These are phyloP conservation scores for Laburnicola sp. DNA, from an alignment of 2,329 filamentous ascomycete species.

Conservation along the genomic window DNA sequence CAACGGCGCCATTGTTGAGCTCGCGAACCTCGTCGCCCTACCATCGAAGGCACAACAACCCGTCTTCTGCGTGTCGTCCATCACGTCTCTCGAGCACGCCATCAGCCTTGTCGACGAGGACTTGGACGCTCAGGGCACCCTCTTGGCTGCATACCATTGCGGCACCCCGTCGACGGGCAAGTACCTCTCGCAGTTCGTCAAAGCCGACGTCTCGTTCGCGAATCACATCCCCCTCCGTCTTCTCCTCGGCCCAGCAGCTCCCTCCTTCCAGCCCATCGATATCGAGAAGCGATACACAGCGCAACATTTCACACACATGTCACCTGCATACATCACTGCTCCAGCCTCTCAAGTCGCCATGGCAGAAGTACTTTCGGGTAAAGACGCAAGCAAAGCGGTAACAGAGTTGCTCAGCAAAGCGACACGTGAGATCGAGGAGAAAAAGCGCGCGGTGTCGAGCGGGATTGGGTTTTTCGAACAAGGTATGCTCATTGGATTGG, in stretches of 20 bases:
- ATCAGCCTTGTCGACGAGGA: conserved; percentile 52
- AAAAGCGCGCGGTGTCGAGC: too few species aligned
- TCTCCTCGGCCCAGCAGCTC: conserved; percentile 46
- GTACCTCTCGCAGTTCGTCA: conserved; percentile 62
- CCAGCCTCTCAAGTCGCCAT: too few species aligned
- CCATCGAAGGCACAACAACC: conserved; percentile 47
- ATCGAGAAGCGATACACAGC: too few species aligned
- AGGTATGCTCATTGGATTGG: too few species aligned
- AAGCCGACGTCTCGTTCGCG: conserved; percentile 55
- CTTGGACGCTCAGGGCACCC: conserved; percentile 22
- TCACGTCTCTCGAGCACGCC: conserved; percentile 58
- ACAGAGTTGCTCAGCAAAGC: too few species aligned
- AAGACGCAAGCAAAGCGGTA: too few species aligned
- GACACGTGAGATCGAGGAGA: too few species aligned
- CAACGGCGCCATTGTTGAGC: conserved; percentile 26
- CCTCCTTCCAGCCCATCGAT: conserved; percentile 19
- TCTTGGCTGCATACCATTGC: conserved; percentile 59
- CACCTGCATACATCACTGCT: too few species aligned
- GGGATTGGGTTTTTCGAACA: too few species aligned
- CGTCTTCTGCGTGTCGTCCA: conserved; percentile 51
- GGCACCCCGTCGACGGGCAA: conserved; percentile 56
- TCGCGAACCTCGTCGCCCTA: conserved; percentile 29
- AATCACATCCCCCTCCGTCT: conserved; percentile 62
- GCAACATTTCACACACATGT: too few species aligned
- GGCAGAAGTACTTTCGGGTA: too few species aligned